Percentiles rank a stretch among this genome's conserved stretches.
Conservation (phyloP, 1,139 yeast species). For the Yamadazyma atlantica region DNA sequence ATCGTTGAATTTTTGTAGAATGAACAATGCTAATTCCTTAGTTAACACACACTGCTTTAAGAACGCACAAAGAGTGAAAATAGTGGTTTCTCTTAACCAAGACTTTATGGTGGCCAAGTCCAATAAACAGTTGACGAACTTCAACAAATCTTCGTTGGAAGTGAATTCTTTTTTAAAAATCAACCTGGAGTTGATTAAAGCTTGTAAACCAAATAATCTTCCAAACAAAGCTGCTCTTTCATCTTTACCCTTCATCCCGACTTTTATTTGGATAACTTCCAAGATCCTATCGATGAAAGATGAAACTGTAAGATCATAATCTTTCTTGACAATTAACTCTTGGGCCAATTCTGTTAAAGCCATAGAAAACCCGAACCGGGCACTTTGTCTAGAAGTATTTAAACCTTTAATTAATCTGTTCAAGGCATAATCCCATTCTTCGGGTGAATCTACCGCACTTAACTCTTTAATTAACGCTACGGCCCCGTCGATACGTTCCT, state of each 20-base stretch:
- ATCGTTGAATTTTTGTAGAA: constrained; percentile 48
- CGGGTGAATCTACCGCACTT: constrained; percentile 37
- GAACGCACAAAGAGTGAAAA: constrained; percentile 67
- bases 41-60: constrained; percentile 22
- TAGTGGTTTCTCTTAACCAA: constrained; percentile 85
- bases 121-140: constrained; percentile 49
- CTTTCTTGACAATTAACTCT: constrained; percentile 32
- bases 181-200: constrained; percentile 59
- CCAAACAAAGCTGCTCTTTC: constrained; percentile 83
- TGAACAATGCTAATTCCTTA: constrained; percentile 25
- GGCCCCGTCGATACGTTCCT: constrained; percentile 75
- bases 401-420: constrained; percentile 78
- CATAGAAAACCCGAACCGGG: constrained; percentile 85
- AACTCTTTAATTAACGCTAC: constrained; percentile 63
- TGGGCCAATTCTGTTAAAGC: constrained; percentile 78
- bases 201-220: constrained; percentile 79
- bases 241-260: constrained; percentile 73
- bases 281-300: constrained; percentile 46
- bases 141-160: constrained; percentile 27
- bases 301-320: constrained; percentile 28
- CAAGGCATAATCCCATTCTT: constrained; percentile 82
- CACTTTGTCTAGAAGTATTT: constrained; percentile 77
- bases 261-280: constrained; percentile 40
- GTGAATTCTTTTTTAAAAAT: constrained; percentile 31
- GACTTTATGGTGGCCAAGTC: constrained; percentile 64